A percentile compares a stretch with the other conserved stretches of the same genome.
phyloP scores from a whole-genome alignment of 2,329 filamentous ascomycete genomes.

The Neofusicoccum sp. region DNA sequence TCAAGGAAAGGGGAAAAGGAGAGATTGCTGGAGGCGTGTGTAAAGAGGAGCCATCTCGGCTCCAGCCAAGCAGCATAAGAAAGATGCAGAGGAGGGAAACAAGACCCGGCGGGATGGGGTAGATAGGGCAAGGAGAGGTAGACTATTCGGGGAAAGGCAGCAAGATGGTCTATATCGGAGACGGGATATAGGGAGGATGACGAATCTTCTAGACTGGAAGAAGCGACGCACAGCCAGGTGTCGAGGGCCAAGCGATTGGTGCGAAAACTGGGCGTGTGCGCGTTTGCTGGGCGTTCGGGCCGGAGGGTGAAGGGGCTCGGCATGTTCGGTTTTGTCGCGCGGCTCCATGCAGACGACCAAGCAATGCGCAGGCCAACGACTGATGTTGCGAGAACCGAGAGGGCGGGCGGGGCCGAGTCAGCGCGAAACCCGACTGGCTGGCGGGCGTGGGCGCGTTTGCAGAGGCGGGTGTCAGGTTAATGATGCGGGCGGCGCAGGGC shows the following conservation, averaged over 20 bases:
- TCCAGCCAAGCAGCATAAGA: conserved; percentile 10
- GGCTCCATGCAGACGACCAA: neutral
- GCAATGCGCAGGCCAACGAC: neutral
- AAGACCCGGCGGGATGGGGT: neutral
- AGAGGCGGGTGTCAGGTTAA: neutral
- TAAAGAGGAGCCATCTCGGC: too few relatives aligned
- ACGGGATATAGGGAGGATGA: conserved; percentile 8
- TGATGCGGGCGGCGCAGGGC: neutral
- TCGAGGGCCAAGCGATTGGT: neutral
- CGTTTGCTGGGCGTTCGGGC: neutral
- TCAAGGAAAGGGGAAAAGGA: neutral
- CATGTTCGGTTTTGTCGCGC: neutral
- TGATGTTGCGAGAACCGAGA: neutral
- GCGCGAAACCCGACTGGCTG: neutral
- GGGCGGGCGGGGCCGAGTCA: too few relatives aligned
- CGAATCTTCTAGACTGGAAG: conserved; percentile 4
- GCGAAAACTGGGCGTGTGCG: neutral
- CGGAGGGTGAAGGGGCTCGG: neutral
- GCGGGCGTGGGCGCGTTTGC: neutral
- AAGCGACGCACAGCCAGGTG: neutral
- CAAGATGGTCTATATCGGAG: neutral
- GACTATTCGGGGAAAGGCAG: neutral
- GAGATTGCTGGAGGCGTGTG: neutral
- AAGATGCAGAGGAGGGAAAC: neutral
- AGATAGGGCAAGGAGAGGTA: neutral